These are phyloP conservation scores for Hypoxylon sp. DNA, from an alignment of 2,329 filamentous ascomycete genomes.

Conservation along the genomic window DNA sequence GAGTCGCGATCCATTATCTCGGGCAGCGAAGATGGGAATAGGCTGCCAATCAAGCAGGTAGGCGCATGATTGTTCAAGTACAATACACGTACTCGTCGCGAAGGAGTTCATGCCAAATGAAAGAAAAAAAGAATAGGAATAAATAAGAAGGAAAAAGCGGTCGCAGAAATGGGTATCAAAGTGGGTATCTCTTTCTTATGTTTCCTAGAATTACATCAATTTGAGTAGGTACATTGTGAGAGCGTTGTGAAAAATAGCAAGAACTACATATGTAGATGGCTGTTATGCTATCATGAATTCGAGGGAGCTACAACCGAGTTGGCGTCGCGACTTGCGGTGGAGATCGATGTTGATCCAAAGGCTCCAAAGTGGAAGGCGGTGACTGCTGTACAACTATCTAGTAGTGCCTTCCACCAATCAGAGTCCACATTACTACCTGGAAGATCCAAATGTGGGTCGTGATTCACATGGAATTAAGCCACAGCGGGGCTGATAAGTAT, in stretches of 20 bases:
- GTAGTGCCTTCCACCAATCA: conserved; percentile 28
- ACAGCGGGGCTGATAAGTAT: conserved; percentile 22
- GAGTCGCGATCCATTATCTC: conserved; percentile 48
- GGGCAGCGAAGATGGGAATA: conserved; percentile 20
- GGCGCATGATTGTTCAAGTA: conserved; percentile 33
- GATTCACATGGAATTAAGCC: conserved; percentile 13
- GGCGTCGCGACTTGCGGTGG: conserved; percentile 40
- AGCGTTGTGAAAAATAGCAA: conserved; percentile 34
- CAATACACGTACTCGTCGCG: conserved; percentile 29
- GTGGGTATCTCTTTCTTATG: conserved; percentile 13
- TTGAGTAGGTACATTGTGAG: conserved; percentile 21
- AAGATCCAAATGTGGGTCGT: background rate
- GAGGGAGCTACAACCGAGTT: conserved; percentile 28
- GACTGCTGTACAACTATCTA: conserved; percentile 20
- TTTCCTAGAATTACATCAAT: conserved; percentile 22
- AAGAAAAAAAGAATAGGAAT: conserved; percentile 18
- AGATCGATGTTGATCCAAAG: conserved; percentile 36
- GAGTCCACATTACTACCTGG: conserved; percentile 2
- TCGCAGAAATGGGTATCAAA: conserved; percentile 22
- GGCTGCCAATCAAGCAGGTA: conserved; percentile 38
- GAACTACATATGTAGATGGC: conserved; percentile 28
- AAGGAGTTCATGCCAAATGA: conserved; percentile 30
- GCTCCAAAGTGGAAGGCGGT: conserved; percentile 34
- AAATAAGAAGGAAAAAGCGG: conserved; percentile 6
- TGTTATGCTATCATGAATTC: conserved; percentile 34